Conservation (phyloP, 495 filamentous ascomycete species). For the Neurospora tetrasperma region DNA sequence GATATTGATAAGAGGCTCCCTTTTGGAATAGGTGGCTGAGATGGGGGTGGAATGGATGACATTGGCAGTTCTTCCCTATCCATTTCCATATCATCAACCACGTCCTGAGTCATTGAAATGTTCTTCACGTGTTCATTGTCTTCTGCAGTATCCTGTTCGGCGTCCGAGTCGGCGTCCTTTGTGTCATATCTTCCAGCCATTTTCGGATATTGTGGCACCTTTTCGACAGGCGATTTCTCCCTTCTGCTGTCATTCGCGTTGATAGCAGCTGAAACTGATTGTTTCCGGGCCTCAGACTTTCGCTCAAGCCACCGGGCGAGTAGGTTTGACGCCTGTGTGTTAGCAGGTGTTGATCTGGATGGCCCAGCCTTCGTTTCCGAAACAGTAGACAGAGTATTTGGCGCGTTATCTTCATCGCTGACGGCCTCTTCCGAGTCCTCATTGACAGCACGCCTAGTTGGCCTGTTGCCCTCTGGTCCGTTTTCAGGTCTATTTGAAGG, state of each 20-base stretch:
- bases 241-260: background rate
- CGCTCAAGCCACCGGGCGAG: slow-evolving; percentile 16
- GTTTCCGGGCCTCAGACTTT: slow-evolving; percentile 1
- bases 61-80: slow-evolving; percentile 21
- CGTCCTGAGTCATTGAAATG: background rate
- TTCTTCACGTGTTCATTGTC: background rate
- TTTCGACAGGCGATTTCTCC: background rate
- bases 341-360: background rate
- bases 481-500: background rate
- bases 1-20: slow-evolving; percentile 8
- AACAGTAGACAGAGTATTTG: background rate
- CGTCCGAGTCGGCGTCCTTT: background rate
- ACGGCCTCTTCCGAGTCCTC: slow-evolving; percentile 5
- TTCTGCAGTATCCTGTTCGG: background rate
- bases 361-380: background rate
- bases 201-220: slow-evolving; percentile 4
- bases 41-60: slow-evolving; percentile 27
- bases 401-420: background rate
- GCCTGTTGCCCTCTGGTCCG: background rate
- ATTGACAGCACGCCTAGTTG: slow-evolving; percentile 1
- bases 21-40: slow-evolving; percentile 22
- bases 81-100: slow-evolving; percentile 1
- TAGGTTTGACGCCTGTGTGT: background rate
- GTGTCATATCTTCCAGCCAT: background rate
- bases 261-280: background rate